Evolutionary conservation across 495 filamentous ascomycete genomes (phyloP), one percentile per base, ranked within the genome.

Genomic region (Opeltia flavorubescens): DNA sequence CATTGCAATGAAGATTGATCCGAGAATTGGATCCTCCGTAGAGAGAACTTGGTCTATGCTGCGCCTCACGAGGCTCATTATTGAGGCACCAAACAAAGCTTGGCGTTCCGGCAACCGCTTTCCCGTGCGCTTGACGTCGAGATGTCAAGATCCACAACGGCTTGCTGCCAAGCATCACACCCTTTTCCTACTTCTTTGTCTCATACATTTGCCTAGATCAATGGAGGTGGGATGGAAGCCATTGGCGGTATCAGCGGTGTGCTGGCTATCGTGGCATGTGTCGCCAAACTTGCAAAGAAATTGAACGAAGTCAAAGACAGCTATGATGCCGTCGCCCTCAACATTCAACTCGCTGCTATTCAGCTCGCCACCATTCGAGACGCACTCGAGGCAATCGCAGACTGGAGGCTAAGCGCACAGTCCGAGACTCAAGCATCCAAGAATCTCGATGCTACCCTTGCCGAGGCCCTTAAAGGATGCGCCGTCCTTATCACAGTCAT

Each of bases 401-500:
- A 33, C 30, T 54, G 51, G 51, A 30, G 51, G 33, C 20, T 44
- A 18, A 50, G 28, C 29, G 43, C 42, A 27, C 28, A 11, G 29
- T 35, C 25, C 13, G n/a, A 20, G 5, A 29, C 43, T 2, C 36
- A 50, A 23, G 30, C 35, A 24, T 51, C 48, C 15, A 42, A 26
- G 11, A 49, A 54, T 29, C 48, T 54, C 36, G 51, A 54, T 43
- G 44, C 42, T 12, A 44, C 51, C 23, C 28, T 54, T 24, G 51
- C 39, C 18, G 40, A 51, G 11, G 50, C 51, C 24, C 44, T 54
- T 9, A 54, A 44, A 44, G 51, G 51, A 9, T 54, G 51, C 24
- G 51, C 51, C 21, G 48, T 54, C 44, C 43, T 54, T 9, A 54
- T 54, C 36, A 50, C 48, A 7, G 51, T 54, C 24, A 54, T 54